Base-by-base conservation (phyloP, 1,139 yeast genomes). In the Kluyveromyces marxianus region DNA sequence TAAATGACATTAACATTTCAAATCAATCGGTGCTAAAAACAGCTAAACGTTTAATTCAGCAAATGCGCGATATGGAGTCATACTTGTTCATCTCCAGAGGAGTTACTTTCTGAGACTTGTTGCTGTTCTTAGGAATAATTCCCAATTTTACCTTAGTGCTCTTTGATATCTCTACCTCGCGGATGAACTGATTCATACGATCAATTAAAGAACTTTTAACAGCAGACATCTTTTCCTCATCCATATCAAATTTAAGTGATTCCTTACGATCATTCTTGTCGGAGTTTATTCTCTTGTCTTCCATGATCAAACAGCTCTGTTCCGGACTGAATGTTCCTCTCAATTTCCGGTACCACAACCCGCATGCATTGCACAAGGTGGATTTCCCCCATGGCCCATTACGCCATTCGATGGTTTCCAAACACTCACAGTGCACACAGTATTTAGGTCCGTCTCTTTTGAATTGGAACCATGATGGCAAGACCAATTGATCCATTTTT, bases 391-490 rank as follows among this genome's bases (percentile, higher is more conserved):
- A 77, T 2, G 96, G 96, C 0, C 96, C 96, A 47, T 89, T 73
- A 54, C 96, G 72, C 96, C 96, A 88, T 67, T 88, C 96, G 0
- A 96, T 95, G 1, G 96, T 87, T 50, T 82, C 87, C 2, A 77
- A 75, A n/a, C 85, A 81, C 25, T 83, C 85, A 63, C 96, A 88
- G 52, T 83, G 78, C 48, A 74, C 75, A 59, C 89, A 82, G 35
- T 62, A 58, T 28, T 44, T 44, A 25, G 44, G 47, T 6, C 33
- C 43, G 14, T 41, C 47, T 32, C 47, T 40, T 3, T 27, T 31
- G 6, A 41, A 42, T 25, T 39, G 26, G 31, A 44, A 40, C 47
- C 47, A 44, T 14, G 36, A 8, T n/a, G 47, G 47, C 24, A 37
- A 37, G 25, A 39, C 25, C 6, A 32, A n/a, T 32, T 39, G 37